Conservation (phyloP, 192 early-diverging fungal species). For the Chytriomyces confervae region DNA sequence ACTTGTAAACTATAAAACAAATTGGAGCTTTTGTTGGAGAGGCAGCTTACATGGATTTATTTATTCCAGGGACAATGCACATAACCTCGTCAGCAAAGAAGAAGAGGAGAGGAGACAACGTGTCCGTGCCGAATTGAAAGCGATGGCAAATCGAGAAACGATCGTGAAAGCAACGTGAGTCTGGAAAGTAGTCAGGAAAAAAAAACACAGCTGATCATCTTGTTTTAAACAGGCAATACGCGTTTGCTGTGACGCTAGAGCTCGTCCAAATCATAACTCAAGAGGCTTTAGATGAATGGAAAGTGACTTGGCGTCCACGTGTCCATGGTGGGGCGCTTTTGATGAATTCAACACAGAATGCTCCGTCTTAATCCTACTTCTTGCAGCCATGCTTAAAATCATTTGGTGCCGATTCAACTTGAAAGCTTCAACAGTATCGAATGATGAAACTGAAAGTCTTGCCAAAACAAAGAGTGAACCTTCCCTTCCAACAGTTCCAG, state of each 20-base stretch:
- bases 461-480: no score
- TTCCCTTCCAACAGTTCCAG: no score
- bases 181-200: not conserved
- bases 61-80: not conserved
- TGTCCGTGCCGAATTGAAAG: conserved; percentile 13
- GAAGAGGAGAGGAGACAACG: conserved; percentile 9
- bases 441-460: no score
- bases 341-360: no score
- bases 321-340: no score
- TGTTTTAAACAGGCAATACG: not conserved
- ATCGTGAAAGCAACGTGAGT: conserved; percentile 10
- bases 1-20: conserved; percentile 27
- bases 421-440: no score
- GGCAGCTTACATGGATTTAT: not conserved
- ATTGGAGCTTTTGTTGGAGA: not conserved
- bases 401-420: no score
- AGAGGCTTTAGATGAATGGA: conserved; percentile 2
- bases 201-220: not conserved
- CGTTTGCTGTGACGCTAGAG: not conserved
- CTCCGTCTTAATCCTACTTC: no score
- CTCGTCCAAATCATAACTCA: not conserved
- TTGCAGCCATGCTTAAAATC: no score
- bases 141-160: conserved; percentile 15
- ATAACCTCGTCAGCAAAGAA: conserved; percentile 1
- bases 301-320: not conserved